Evolutionary conservation across 305 asterid species (phyloP), one percentile per base, ranked within the genome.

Genomic region (Fraxinus velutina): DNA sequence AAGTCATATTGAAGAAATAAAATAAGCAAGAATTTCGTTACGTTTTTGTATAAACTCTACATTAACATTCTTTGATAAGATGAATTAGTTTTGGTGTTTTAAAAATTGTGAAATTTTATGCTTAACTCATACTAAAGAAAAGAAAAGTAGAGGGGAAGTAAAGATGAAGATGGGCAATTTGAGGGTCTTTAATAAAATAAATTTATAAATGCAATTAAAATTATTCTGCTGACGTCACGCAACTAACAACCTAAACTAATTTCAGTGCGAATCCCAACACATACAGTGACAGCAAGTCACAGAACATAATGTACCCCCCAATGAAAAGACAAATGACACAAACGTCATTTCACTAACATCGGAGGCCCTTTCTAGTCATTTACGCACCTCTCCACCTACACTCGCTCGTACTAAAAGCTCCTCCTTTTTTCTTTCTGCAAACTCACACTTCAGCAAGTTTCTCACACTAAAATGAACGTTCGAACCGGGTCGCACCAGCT

Each of bases 401-500:
- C 89, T 42, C 89, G 50, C 88, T 78, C 80, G 19, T 62, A 24
- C 68, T 50, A 75, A 80, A 78, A 57, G 52, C 82, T 73, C 70
- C 81, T 39, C 36, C 7, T 81, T 80, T 37, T 8, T 15, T 55
- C 30, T 2, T 19, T 77, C 82, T 32, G 79, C 71, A 77, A 42
- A 7, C 42, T 36, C 70, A 12, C 78, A 57, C 70, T 52, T 21
- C 83, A 37, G 64, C 7, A 52, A n/a, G 27, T 73, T 60, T 47
- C 79, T 79, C 66, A 13, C 70, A 17, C 70, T 60, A 44, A 80
- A 15, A 92, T 92, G 97, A 88, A 91, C 75, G 66, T 80, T 50
- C 91, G 97, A 78, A 94, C 90, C 70, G 97, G 97, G 80, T 90
- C 97, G 37, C 98, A 96, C 93, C 93, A 91, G 90, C 90, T 96